phyloP scores from a whole-genome alignment of 108 stramenopile genomes.

The Thalassiosira profunda region DNA sequence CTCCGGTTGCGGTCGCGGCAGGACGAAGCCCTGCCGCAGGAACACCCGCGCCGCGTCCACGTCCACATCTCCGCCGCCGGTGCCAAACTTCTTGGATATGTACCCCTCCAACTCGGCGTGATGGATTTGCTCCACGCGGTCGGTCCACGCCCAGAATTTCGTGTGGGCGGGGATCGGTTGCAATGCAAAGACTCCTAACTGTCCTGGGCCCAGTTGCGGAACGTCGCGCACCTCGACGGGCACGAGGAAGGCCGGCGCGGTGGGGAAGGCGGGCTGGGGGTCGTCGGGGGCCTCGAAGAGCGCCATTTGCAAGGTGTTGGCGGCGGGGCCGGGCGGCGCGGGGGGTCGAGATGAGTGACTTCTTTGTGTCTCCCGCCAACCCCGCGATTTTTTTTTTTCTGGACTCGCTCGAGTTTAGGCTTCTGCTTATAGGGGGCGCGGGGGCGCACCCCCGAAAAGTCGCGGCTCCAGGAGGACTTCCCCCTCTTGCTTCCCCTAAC shows the following conservation, averaged over 20 bases:
- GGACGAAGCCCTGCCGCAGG: constrained; percentile 26
- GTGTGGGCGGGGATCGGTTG: neutral
- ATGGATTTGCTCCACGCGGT: constrained; percentile 8
- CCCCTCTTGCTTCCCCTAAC: no score
- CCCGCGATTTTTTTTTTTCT: no score
- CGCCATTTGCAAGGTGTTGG: constrained; percentile 7
- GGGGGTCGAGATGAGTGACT: no score
- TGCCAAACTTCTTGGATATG: neutral
- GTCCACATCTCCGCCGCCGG: neutral
- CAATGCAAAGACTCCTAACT: constrained; percentile 11
- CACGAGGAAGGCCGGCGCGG: neutral
- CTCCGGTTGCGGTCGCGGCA: constrained; percentile 7
- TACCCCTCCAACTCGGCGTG: constrained; percentile 1
- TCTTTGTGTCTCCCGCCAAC: no score
- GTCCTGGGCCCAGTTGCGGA: neutral
- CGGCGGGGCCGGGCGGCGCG: no score
- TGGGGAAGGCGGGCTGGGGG: neutral
- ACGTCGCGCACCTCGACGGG: constrained; percentile 1
- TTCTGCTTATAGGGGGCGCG: no score
- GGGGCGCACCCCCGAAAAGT: no score
- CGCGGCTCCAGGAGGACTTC: no score
- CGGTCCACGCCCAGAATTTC: constrained; percentile 20
- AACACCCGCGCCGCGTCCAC: constrained; percentile 5
- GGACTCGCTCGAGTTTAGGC: no score
- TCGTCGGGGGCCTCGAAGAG: neutral